phyloP scores from a whole-genome alignment of 2,329 filamentous ascomycete species.

The Lecanicillium sp. region DNA sequence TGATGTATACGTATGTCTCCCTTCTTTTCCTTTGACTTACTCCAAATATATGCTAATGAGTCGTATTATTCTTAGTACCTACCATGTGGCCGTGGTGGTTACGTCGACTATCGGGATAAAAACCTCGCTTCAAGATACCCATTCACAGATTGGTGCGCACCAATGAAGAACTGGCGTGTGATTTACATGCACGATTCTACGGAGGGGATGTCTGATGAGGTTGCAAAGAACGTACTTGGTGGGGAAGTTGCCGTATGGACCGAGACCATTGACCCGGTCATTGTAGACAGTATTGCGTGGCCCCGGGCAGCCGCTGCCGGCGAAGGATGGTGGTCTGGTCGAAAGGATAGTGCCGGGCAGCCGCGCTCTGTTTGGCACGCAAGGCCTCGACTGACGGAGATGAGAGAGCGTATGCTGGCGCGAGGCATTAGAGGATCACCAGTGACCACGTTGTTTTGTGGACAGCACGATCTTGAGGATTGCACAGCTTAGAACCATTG shows the following conservation, averaged over 20 bases:
- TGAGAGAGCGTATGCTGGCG: constrained; percentile 66
- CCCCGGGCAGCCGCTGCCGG: constrained; percentile 65
- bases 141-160: constrained; percentile 74
- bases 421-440: constrained; percentile 55
- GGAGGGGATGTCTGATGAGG: constrained; percentile 49
- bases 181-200: constrained; percentile 75
- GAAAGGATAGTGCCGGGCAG: constrained; percentile 53
- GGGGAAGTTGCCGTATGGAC: constrained; percentile 78
- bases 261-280: constrained; percentile 69
- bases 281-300: constrained; percentile 70
- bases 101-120: constrained; percentile 54
- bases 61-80: constrained; percentile 57
- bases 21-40: neutral
- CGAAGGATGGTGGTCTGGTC: constrained; percentile 74
- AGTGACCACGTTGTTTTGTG: constrained; percentile 67
- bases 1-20: constrained; percentile 60
- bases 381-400: constrained; percentile 60
- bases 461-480: constrained; percentile 30
- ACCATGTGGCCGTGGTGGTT: constrained; percentile 74
- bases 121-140: constrained; percentile 53
- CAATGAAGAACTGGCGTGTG: constrained; percentile 72
- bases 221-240: constrained; percentile 63
- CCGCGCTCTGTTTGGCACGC: constrained; percentile 67
- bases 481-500: constrained; percentile 4
- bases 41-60: constrained; percentile 18